Evolutionary conservation across 2,329 filamentous ascomycete genomes (phyloP).

Genomic region (Fusarium neocosmosporiellum): DNA sequence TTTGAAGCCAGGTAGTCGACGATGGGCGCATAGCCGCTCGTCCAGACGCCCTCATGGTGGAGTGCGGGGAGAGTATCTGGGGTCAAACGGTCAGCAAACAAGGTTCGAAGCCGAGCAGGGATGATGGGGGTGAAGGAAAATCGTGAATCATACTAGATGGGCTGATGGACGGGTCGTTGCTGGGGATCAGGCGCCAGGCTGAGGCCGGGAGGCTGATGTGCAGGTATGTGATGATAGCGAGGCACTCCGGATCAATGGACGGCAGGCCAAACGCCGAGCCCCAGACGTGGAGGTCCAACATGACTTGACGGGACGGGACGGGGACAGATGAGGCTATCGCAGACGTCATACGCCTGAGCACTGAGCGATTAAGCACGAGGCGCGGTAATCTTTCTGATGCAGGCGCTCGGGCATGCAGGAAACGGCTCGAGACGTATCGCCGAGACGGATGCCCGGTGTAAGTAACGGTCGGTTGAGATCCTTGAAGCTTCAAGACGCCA

Average conservation of each 20-base stretch:
- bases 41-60: slow-evolving; percentile 63
- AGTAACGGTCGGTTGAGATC: slow-evolving; percentile 7
- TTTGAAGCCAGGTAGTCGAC: slow-evolving; percentile 63
- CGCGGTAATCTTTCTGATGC: slow-evolving; percentile 1
- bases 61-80: slow-evolving; percentile 68
- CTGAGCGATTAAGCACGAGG: slow-evolving; percentile 2
- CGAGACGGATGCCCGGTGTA: neutral
- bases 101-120: slow-evolving; percentile 16
- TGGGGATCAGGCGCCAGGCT: slow-evolving; percentile 77
- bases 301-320: slow-evolving; percentile 28
- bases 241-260: slow-evolving; percentile 91
- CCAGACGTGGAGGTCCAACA: slow-evolving; percentile 84
- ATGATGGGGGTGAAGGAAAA: slow-evolving; percentile 11
- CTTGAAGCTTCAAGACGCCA: slow-evolving; percentile 28
- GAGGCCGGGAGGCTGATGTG: slow-evolving; percentile 69
- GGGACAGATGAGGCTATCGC: slow-evolving; percentile 22
- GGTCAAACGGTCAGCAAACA: slow-evolving; percentile 36
- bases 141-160: slow-evolving; percentile 70
- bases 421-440: slow-evolving; percentile 19
- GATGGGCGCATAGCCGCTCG: slow-evolving; percentile 71
- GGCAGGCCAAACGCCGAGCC: slow-evolving; percentile 88
- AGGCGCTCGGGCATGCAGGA: slow-evolving; percentile 14
- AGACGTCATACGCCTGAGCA: slow-evolving; percentile 18
- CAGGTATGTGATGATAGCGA: slow-evolving; percentile 84
- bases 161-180: slow-evolving; percentile 77